Percentiles rank a stretch among this genome's conserved stretches.
Conservation (phyloP, 805 yeast species). For the Wickerhamomyces xylosicus region DNA sequence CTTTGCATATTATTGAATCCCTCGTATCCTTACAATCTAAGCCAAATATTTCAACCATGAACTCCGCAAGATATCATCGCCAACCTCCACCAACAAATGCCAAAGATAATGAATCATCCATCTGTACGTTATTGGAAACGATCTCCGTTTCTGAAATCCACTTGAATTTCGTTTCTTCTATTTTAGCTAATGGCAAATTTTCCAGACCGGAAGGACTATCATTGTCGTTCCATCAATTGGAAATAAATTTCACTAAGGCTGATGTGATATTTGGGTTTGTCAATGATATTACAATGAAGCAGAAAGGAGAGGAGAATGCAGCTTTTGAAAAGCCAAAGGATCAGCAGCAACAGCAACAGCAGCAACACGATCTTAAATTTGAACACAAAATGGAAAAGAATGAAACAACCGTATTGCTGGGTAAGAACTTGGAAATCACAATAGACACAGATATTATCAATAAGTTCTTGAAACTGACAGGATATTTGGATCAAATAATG, state of each 20-base stretch:
- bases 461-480: conserved; percentile 20
- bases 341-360: too few species aligned
- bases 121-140: conserved; percentile 25
- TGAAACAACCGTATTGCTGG: conserved; percentile 31
- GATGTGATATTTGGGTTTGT: conserved; percentile 39
- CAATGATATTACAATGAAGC: conserved; percentile 20
- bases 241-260: conserved; percentile 32
- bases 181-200: conserved; percentile 31
- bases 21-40: conserved; percentile 8
- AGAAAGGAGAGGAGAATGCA: conserved; percentile 13
- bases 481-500: conserved; percentile 17
- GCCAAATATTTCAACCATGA: conserved; percentile 6
- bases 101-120: background rate
- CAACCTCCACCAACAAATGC: background rate
- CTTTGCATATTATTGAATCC: conserved; percentile 18
- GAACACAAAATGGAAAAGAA: conserved; percentile 28
- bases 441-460: conserved; percentile 14
- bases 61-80: conserved; percentile 6
- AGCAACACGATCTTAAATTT: conserved; percentile 44
- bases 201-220: conserved; percentile 23
- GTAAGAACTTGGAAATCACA: conserved; percentile 27
- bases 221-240: conserved; percentile 20
- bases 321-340: too few species aligned
- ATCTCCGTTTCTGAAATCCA: conserved; percentile 27
- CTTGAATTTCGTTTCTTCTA: conserved; percentile 37